Conservation (phyloP, 2,329 filamentous ascomycete genomes). For the Aspergillus tamarii region DNA sequence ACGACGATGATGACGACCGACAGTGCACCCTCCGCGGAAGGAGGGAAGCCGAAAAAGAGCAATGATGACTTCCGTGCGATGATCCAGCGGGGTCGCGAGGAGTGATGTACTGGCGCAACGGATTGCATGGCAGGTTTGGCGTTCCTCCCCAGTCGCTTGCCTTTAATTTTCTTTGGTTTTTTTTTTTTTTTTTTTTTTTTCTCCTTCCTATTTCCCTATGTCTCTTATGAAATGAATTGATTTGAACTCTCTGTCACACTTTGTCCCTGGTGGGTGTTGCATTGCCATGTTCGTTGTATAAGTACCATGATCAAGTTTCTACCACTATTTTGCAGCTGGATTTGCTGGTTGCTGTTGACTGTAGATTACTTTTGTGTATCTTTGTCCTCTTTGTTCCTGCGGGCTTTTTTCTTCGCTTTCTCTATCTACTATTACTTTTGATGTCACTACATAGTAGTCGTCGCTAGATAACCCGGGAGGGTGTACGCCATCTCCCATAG, state of each 20-base stretch:
- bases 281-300: constrained; percentile 8
- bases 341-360: neutral
- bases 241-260: neutral
- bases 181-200: constrained; percentile 15
- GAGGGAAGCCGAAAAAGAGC: constrained; percentile 50
- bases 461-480: neutral
- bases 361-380: constrained; percentile 10
- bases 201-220: constrained; percentile 5
- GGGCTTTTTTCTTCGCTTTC: neutral
- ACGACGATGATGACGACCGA: constrained; percentile 31
- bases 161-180: constrained; percentile 13
- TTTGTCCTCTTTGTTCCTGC: neutral
- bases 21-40: constrained; percentile 17
- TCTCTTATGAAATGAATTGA: constrained; percentile 11
- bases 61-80: constrained; percentile 62
- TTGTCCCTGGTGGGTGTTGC: constrained; percentile 14
- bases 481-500: neutral
- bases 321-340: constrained; percentile 1
- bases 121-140: constrained; percentile 33
- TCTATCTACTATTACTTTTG: neutral
- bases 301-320: constrained; percentile 10
- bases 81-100: constrained; percentile 47
- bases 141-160: constrained; percentile 19
- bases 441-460: neutral
- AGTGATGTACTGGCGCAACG: constrained; percentile 26